A percentile compares a stretch with the other conserved stretches of the same genome.
phyloP scores from a whole-genome alignment of 2,329 filamentous ascomycete species.

The Aspergillus candidus region DNA sequence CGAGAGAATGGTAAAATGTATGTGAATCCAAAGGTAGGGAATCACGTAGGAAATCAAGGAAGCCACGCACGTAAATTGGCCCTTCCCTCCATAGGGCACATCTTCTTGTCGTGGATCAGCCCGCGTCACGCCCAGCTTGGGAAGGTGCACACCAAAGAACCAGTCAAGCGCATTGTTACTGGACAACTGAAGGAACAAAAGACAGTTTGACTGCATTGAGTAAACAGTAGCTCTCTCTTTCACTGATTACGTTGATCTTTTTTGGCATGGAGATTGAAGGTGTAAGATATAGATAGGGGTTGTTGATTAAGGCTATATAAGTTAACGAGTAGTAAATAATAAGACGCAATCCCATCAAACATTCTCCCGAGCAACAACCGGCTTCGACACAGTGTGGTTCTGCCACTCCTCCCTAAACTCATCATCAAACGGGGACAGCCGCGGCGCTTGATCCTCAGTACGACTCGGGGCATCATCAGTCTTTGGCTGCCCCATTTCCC shows the following conservation, averaged over 20 bases:
- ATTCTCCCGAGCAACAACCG: slow-evolving; percentile 44
- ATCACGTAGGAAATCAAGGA: too few species aligned
- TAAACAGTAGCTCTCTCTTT: too few species aligned
- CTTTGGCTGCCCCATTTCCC: slow-evolving; percentile 46
- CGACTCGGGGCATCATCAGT: slow-evolving; percentile 17
- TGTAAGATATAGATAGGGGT: not conserved
- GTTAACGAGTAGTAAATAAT: not conserved
- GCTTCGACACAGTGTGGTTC: slow-evolving; percentile 34
- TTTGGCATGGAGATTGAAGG: too few species aligned
- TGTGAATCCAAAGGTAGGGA: too few species aligned
- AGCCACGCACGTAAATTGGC: too few species aligned
- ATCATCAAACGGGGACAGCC: slow-evolving; percentile 40
- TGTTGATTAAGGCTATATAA: not conserved
- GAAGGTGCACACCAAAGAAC: slow-evolving; percentile 7
- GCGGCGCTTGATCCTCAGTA: slow-evolving; percentile 10
- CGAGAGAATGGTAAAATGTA: too few species aligned
- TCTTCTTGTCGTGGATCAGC: too few species aligned
- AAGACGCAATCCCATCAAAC: slow-evolving; percentile 33
- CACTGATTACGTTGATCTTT: too few species aligned
- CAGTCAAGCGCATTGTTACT: not conserved
- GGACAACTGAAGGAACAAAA: too few species aligned
- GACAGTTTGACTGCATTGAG: too few species aligned
- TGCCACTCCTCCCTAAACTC: slow-evolving; percentile 36
- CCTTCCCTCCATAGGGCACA: too few species aligned
- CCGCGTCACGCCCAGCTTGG: not conserved